Conservation (phyloP, 768 basidiomycete species). For the Russula compacta region DNA sequence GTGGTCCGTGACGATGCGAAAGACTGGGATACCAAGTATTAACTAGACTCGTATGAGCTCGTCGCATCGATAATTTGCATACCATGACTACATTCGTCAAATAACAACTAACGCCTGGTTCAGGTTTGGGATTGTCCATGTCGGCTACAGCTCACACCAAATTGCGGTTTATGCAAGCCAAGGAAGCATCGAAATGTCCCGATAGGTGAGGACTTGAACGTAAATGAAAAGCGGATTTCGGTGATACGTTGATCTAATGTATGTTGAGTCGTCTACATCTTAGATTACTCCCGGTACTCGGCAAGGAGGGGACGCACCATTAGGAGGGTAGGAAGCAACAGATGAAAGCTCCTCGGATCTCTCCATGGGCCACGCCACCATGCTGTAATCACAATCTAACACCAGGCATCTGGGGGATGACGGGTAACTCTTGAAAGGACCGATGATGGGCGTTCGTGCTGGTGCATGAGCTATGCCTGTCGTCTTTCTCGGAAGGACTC, state of each 20-base stretch:
- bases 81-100: not conserved
- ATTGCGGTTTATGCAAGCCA: not conserved
- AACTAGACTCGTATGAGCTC: not conserved
- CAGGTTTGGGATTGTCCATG: not conserved
- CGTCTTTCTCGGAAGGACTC: not conserved
- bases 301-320: not conserved
- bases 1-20: not conserved
- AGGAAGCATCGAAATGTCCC: not conserved
- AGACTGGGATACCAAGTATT: not conserved
- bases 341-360: not conserved
- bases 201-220: not conserved
- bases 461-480: not conserved
- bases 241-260: not conserved
- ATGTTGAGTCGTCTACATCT: not conserved
- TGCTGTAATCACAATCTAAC: not conserved
- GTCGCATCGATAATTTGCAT: not conserved
- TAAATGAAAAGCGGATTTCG: not conserved
- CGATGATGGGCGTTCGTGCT: too few species aligned
- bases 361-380: not conserved
- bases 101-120: not conserved
- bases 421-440: not conserved
- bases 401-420: not conserved
- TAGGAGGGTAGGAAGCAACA: not conserved
- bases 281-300: not conserved
- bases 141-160: not conserved